Evolutionary conservation across 75 land plant genomes (phyloP), one percentile per base, ranked within the genome.

Genomic region (Cryptomeria japonica): DNA sequence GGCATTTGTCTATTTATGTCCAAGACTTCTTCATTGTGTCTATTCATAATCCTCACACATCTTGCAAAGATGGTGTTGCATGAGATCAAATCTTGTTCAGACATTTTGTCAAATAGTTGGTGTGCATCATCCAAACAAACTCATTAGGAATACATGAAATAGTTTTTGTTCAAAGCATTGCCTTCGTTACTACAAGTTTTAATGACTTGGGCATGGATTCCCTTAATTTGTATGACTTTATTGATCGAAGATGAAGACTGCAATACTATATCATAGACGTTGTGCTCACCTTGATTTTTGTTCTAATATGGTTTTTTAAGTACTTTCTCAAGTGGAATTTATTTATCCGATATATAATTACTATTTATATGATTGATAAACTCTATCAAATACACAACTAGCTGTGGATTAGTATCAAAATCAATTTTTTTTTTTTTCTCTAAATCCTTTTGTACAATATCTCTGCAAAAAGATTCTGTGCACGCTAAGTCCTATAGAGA

Each of bases 21-120:
- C 41, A 94, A 28, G 47, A 88, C 91, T 5, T 86, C 72, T n/a
- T 88, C 88, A 7, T 76, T 77, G 42, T 49, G 36, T 22, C 90
- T 94, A 12, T 39, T 76, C 46, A n/a, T n/a, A n/a, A n/a, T n/a
- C n/a, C 88, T 78, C 13, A 86, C 91, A 86, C 92, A 89, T 82
- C 92, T 87, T 0, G 93, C 91, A 42, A 95, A 46, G 16, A 95
- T 78, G 28, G 96, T 90, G 86, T 91, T 95, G 92, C 95, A 95
- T 18, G 94, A 90, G 38, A 86, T 77, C 77, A 72, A 84, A 87
- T 90, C 90, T 82, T 83, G 85, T 34, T 78, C 84, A 84, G 87
- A 88, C 18, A 93, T 88, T 56, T 56, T 3, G 42, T 64, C 56
- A 82, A 95, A 94, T 9, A 88, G 90, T 85, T 88, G 88, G 79